Percentiles rank a stretch among this genome's conserved stretches.
Evolutionary conservation across 2,329 filamentous ascomycete species (phyloP).

Genomic region (Penicillium italicum): DNA sequence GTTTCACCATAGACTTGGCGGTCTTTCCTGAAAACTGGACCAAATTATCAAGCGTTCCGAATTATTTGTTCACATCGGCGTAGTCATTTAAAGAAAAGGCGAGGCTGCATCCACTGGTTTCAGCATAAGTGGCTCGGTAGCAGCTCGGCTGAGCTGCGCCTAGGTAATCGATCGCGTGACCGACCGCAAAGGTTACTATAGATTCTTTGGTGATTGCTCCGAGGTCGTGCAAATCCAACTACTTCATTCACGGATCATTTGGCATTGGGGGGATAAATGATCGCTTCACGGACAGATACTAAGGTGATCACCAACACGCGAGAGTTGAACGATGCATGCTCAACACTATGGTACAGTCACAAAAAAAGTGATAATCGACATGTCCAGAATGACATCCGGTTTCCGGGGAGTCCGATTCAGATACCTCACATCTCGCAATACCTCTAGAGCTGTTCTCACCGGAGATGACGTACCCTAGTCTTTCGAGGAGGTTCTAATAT

Average conservation of each 20-base stretch:
- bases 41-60: constrained; percentile 3
- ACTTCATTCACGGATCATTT: too few relatives aligned
- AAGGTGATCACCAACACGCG: background rate
- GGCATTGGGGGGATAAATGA: constrained; percentile 15
- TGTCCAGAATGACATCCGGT: background rate
- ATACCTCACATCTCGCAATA: background rate
- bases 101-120: constrained; percentile 30
- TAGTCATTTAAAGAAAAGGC: constrained; percentile 40
- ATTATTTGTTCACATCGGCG: constrained; percentile 29
- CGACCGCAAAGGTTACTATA: constrained; percentile 40
- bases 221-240: constrained; percentile 36
- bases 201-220: constrained; percentile 24
- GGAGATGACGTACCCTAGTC: background rate
- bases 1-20: too few relatives aligned
- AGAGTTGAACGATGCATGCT: background rate
- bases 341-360: too few relatives aligned
- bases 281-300: background rate
- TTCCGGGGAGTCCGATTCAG: background rate
- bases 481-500: too few relatives aligned
- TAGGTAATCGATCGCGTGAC: constrained; percentile 39
- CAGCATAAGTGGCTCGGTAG: constrained; percentile 31
- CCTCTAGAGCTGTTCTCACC: background rate
- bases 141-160: constrained; percentile 35
- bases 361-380: background rate
- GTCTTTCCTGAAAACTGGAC: too few relatives aligned